phyloP scores from a whole-genome alignment of 371 early-diverging fungal species.

The Apophysomyces ossiformis region DNA sequence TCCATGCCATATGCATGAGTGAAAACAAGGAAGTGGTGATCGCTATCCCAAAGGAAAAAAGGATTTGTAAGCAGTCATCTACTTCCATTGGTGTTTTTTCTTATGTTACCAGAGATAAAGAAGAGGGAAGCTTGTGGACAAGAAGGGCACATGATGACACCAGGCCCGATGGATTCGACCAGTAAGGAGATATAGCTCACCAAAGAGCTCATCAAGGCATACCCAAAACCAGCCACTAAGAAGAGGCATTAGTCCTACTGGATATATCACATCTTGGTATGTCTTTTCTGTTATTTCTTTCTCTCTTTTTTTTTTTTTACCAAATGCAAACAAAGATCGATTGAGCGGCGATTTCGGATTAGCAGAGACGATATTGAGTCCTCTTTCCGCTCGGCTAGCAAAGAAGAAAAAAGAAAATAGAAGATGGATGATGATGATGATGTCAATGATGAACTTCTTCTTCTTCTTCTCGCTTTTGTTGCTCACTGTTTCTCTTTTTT shows the following conservation, averaged over 20 bases:
- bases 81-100: background rate
- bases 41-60: conserved; percentile 40
- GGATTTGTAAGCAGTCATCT: background rate
- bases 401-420: too few species aligned
- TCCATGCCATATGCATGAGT: conserved; percentile 73
- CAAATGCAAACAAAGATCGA: conserved; percentile 63
- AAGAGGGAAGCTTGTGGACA: conserved; percentile 65
- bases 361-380: conserved; percentile 58
- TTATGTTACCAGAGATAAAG: conserved; percentile 61
- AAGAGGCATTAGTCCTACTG: background rate
- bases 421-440: too few species aligned
- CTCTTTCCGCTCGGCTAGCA: conserved; percentile 59
- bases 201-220: conserved; percentile 69
- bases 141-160: conserved; percentile 68
- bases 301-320: conserved; percentile 28
- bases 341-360: conserved; percentile 66
- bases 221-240: conserved; percentile 67
- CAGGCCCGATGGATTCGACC: conserved; percentile 70
- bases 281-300: too few species aligned
- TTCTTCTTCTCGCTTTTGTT: too few species aligned
- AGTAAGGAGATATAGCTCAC: conserved; percentile 70
- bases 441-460: too few species aligned
- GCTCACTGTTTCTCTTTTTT: too few species aligned
- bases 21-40: conserved; percentile 73
- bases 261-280: background rate